Base-by-base conservation (phyloP, 2,329 filamentous ascomycete species). In the Sclerotiophoma versabilis region DNA sequence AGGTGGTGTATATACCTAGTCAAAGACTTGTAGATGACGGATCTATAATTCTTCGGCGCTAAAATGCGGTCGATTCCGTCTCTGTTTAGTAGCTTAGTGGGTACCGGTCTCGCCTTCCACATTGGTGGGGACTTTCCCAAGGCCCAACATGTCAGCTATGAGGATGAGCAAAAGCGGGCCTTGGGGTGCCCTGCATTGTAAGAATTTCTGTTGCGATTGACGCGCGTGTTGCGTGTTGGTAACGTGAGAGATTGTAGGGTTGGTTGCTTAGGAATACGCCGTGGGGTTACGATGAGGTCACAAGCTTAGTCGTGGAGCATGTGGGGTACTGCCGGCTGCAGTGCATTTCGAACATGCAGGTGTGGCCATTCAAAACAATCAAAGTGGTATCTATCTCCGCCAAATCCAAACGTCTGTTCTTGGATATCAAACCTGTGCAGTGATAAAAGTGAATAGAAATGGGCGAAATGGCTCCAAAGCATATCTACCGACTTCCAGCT, bases 41-140 rank as follows among this genome's bases (percentile, higher is more conserved):
- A 54, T 53, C 54, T 63, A 54, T 60, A 64, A 59, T 57, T 65
- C 62, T 62, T 62, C 66, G 54, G 68, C 65, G 62, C 65, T 66
- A 68, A 54, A 47, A 23, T 32, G 26, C 44, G 39, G 38, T 55
- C 64, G 63, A 58, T 60, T 54, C 63, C 59, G 50, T 59, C 51
- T 58, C 58, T 52, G 41, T 41, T 44, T 49, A 46, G 63, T 60
- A 57, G 43, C 39, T 38, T 46, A 38, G 63, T 61, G 58, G 61
- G 63, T 57, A 26, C 57, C 52, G 62, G 60, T 54, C 57, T 61
- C 49, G 61, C 63, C 58, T 66, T 62, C 59, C 66, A 55, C 23
- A 59, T 66, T 60, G 43, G 62, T 60, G 49, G 41, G 41, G 42
- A 39, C 15, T n/a, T 41, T 52, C 45, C 54, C 59, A 50, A 58